These are phyloP conservation scores for Leccinum angustisporum DNA, from an alignment of 1,284 basidiomycete genomes.

Conservation along the genomic window DNA sequence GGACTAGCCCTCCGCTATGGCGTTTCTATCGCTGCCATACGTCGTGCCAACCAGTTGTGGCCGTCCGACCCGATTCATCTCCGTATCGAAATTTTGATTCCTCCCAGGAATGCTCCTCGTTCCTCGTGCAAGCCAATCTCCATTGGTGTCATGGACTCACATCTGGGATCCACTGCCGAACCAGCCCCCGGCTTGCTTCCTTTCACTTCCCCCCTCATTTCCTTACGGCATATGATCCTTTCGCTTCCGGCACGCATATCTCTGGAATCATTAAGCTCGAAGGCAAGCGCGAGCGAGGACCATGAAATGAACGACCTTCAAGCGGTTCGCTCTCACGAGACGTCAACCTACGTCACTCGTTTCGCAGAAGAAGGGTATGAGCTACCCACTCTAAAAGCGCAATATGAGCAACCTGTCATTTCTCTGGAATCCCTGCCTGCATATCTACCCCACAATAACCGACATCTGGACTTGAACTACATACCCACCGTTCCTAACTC, in stretches of 20 bases:
- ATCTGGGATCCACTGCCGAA: not conserved
- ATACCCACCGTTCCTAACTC: not conserved
- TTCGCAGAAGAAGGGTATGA: conserved; percentile 13
- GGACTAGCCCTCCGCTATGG: conserved; percentile 88
- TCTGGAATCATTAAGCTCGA: conserved; percentile 33
- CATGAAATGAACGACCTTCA: conserved; percentile 30
- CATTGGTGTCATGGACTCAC: not conserved
- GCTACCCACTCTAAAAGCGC: conserved; percentile 16
- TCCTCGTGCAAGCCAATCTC: conserved; percentile 1
- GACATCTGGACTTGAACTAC: not conserved
- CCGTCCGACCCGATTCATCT: conserved; percentile 86
- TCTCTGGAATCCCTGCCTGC: conserved; percentile 5
- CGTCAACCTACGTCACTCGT: not conserved
- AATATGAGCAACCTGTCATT: not conserved
- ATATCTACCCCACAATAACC: not conserved
- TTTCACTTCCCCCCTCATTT: conserved; percentile 21
- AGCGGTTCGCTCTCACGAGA: not conserved
- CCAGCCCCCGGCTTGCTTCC: conserved; percentile 7
- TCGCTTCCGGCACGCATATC: conserved; percentile 35
- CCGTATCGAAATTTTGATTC: conserved; percentile 79
- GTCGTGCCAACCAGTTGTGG: conserved; percentile 89
- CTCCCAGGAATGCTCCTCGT: conserved; percentile 32
- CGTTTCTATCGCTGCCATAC: conserved; percentile 77
- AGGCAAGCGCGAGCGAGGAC: conserved; percentile 30
- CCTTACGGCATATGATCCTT: conserved; percentile 27